Evolutionary conservation across 176 grass and related monocot genomes (phyloP).

Genomic region (Themeda triandra): DNA sequence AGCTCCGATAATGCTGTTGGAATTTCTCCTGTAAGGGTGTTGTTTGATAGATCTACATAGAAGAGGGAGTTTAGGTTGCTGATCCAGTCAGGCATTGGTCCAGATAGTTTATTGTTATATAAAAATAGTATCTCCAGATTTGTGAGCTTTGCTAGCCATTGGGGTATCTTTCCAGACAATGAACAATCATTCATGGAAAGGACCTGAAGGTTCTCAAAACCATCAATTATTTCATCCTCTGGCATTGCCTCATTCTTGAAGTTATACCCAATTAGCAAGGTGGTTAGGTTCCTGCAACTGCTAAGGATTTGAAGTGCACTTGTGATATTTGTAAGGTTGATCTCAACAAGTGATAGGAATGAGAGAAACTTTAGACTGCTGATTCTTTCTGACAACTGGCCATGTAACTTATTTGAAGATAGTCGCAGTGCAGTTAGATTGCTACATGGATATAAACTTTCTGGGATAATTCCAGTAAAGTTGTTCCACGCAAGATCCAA

Average conservation of each 20-base stretch:
- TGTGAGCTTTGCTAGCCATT: constrained; percentile 33
- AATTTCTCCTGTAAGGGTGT: constrained; percentile 40
- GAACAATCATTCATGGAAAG: constrained; percentile 8
- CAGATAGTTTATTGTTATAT: constrained; percentile 22
- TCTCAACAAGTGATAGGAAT: constrained; percentile 29
- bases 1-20: constrained; percentile 21
- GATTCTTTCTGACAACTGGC: constrained; percentile 20
- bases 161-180: constrained; percentile 36
- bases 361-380: constrained; percentile 9
- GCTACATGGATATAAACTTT: constrained; percentile 52
- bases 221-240: background rate
- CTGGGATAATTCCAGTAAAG: constrained; percentile 37
- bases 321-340: constrained; percentile 23
- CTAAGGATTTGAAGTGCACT: constrained; percentile 29
- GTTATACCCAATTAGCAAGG: background rate
- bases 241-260: no score
- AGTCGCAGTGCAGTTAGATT: constrained; percentile 33
- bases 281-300: constrained; percentile 23
- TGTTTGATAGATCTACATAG: constrained; percentile 39
- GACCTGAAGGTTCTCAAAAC: constrained; percentile 44
- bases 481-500: constrained; percentile 36
- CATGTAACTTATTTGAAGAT: background rate
- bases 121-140: constrained; percentile 42
- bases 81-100: constrained; percentile 36
- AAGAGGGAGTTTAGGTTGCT: constrained; percentile 37